These are phyloP conservation scores for Serpula lacrymans DNA, from an alignment of 768 basidiomycete species.

Conservation along the genomic window DNA sequence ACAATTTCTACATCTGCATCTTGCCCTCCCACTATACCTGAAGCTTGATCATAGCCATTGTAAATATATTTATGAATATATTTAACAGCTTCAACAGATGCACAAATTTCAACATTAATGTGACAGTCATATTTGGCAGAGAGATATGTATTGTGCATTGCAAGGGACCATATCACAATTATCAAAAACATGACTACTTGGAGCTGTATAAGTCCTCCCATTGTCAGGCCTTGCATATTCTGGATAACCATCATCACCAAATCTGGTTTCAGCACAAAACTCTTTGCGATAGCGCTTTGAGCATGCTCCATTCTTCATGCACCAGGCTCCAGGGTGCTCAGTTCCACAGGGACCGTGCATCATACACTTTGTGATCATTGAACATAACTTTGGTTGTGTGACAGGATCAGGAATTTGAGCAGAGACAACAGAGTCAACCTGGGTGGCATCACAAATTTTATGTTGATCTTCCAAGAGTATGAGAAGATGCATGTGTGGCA, in stretches of 20 bases:
- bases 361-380: slow-evolving; percentile 38
- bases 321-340: too few species aligned
- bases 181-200: too few species aligned
- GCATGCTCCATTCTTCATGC: slow-evolving; percentile 41
- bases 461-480: slow-evolving; percentile 34
- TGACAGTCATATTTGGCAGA: slow-evolving; percentile 38
- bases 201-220: slow-evolving; percentile 28
- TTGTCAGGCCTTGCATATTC: slow-evolving; percentile 32
- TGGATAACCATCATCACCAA: slow-evolving; percentile 41
- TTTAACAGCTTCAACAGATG: slow-evolving; percentile 36
- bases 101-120: slow-evolving; percentile 46
- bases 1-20: too few species aligned
- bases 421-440: slow-evolving; percentile 38
- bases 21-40: too few species aligned
- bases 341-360: slow-evolving; percentile 42
- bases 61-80: slow-evolving; percentile 49
- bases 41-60: slow-evolving; percentile 43
- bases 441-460: slow-evolving; percentile 33
- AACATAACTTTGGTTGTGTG: slow-evolving; percentile 36
- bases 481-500: slow-evolving; percentile 53
- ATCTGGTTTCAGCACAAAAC: slow-evolving; percentile 30
- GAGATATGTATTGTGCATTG: slow-evolving; percentile 36
- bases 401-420: slow-evolving; percentile 42
- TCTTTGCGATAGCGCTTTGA: slow-evolving; percentile 43
- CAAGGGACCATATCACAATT: slow-evolving; percentile 44